A percentile compares a stretch with the other conserved stretches of the same genome.
Conservation (phyloP, 2,329 filamentous ascomycete species). For the Elsinoe australis region DNA sequence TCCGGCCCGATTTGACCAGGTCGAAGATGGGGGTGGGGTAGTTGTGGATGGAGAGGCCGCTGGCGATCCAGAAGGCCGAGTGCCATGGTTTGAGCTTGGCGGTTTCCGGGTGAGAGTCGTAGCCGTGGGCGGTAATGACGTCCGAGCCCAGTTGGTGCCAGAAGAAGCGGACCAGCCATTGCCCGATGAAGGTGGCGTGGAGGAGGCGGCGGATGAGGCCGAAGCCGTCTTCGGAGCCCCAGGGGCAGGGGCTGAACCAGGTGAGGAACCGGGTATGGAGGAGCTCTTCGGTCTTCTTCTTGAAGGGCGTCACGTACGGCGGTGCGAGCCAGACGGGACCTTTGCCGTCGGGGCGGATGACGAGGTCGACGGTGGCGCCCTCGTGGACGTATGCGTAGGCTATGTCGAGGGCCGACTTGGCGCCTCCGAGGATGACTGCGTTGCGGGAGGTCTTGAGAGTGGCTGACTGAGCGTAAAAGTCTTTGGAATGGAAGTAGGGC, state of each 20-base stretch:
- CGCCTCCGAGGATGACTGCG: constrained; percentile 52
- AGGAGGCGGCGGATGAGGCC: constrained; percentile 47
- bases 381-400: constrained; percentile 50
- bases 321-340: constrained; percentile 55
- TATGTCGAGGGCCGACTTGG: constrained; percentile 57
- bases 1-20: constrained; percentile 46
- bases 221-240: constrained; percentile 58
- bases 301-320: constrained; percentile 58
- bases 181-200: constrained; percentile 51
- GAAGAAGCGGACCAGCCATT: constrained; percentile 48
- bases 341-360: constrained; percentile 52
- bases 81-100: constrained; percentile 38
- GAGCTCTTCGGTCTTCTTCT: constrained; percentile 60
- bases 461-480: constrained; percentile 40
- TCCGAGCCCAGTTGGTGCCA: constrained; percentile 52
- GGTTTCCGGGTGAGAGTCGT: constrained; percentile 37
- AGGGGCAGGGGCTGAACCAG: constrained; percentile 69
- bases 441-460: constrained; percentile 33
- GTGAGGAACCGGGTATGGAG: constrained; percentile 59
- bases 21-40: constrained; percentile 51
- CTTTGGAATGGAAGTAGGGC: constrained; percentile 51
- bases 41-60: constrained; percentile 53
- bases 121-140: constrained; percentile 41
- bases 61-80: constrained; percentile 46
- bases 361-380: constrained; percentile 48